Conservation (phyloP, 2,329 filamentous ascomycete species). For the Pseudogymnoascus sp. region DNA sequence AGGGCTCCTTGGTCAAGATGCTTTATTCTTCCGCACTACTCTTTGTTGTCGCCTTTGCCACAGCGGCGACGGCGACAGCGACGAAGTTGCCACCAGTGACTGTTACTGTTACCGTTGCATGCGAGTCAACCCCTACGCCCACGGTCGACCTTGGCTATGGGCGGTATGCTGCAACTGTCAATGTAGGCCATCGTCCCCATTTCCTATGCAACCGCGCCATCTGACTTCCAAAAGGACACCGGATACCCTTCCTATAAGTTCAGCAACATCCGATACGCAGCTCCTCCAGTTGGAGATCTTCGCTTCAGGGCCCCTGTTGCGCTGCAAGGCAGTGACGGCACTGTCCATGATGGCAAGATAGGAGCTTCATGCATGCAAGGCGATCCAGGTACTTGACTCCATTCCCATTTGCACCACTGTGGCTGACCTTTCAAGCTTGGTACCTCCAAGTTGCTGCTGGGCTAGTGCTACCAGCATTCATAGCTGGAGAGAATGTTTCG, state of each 20-base stretch:
- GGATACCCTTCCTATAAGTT: slow-evolving; percentile 30
- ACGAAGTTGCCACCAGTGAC: neutral
- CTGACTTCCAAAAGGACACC: neutral
- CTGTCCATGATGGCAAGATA: slow-evolving; percentile 26
- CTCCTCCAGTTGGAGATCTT: slow-evolving; percentile 35
- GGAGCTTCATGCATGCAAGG: neutral
- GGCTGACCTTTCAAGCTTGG: neutral
- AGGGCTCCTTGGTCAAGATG: neutral
- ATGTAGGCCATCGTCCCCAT: neutral
- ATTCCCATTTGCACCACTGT: neutral
- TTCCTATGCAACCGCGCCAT: neutral
- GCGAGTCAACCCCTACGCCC: neutral
- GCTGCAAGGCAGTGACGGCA: slow-evolving; percentile 25
- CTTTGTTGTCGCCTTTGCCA: neutral
- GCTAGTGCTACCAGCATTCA: neutral
- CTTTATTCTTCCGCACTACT: neutral
- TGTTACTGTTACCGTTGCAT: neutral
- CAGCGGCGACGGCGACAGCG: neutral
- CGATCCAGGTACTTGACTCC: neutral
- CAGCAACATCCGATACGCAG: slow-evolving; percentile 39
- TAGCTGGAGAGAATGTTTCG: neutral
- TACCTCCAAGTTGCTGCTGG: neutral
- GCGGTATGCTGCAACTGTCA: neutral
- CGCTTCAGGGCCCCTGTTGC: slow-evolving; percentile 38
- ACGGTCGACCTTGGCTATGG: neutral